Percentiles rank a stretch among this genome's conserved stretches.
Evolutionary conservation across 1,139 yeast species (phyloP).

Genomic region (Candida glucosophila): DNA sequence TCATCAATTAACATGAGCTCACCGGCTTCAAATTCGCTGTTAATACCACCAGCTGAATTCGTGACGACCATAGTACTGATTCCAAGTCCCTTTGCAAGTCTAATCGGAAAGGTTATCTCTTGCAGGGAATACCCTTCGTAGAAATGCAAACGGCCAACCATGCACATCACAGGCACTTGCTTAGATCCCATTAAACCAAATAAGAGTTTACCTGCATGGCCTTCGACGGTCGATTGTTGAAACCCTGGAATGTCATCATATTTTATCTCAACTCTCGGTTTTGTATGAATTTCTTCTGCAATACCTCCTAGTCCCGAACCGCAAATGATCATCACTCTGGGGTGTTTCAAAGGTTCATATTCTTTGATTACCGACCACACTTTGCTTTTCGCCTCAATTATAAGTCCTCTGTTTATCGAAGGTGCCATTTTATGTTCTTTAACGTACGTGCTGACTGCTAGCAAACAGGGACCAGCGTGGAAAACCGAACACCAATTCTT

Average conservation of each 20-base stretch:
- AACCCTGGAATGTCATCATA: constrained; percentile 77
- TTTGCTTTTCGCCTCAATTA: too few relatives aligned
- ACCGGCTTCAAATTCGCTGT: constrained; percentile 60
- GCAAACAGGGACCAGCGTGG: too few relatives aligned
- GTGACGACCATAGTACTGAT: constrained; percentile 64
- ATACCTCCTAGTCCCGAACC: constrained; percentile 94
- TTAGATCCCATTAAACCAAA: constrained; percentile 69
- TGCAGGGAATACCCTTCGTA: constrained; percentile 83
- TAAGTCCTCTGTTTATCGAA: too few relatives aligned
- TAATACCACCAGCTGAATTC: constrained; percentile 92
- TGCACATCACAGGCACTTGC: constrained; percentile 75
- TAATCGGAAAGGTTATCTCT: constrained; percentile 78
- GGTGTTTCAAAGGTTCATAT: constrained; percentile 24
- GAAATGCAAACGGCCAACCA: constrained; percentile 89
- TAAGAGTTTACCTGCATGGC: constrained; percentile 78
- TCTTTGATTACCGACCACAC: constrained; percentile 8
- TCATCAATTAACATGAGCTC: constrained; percentile 87
- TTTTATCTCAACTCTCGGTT: constrained; percentile 41
- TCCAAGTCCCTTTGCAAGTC: constrained; percentile 62
- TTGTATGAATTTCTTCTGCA: constrained; percentile 41
- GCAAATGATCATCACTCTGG: constrained; percentile 73
- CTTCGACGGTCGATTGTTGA: constrained; percentile 73
- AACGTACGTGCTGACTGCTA: too few relatives aligned
- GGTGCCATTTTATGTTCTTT: too few relatives aligned
- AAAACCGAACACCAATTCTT: too few relatives aligned